Percentiles rank a stretch among this genome's conserved stretches.
phyloP scores from a whole-genome alignment of 495 filamentous ascomycete species.

The Apodospora peruviana region DNA sequence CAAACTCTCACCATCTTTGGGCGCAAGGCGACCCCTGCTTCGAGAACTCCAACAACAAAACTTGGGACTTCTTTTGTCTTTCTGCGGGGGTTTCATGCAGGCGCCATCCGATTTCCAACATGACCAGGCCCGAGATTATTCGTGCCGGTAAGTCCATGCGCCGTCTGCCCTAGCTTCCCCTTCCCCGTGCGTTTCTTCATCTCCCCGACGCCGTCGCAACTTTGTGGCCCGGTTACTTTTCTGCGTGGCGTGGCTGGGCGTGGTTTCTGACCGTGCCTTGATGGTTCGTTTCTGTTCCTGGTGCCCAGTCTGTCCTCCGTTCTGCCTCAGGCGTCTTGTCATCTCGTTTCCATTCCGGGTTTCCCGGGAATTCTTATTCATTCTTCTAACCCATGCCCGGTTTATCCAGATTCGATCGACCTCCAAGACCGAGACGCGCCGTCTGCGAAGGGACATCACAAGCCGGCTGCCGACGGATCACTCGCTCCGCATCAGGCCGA shows the following conservation, averaged over 20 bases:
- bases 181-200: slow-evolving; percentile 10
- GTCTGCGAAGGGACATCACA: slow-evolving; percentile 70
- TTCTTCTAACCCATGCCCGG: slow-evolving; percentile 16
- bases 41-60: not conserved
- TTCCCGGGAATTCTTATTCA: slow-evolving; percentile 5
- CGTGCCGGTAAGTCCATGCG: slow-evolving; percentile 58
- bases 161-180: slow-evolving; percentile 14
- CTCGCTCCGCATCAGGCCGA: slow-evolving; percentile 79
- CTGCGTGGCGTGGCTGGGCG: slow-evolving; percentile 13
- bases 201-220: not conserved
- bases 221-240: slow-evolving; percentile 11
- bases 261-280: too few relatives aligned
- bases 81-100: slow-evolving; percentile 15
- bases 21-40: slow-evolving; percentile 3
- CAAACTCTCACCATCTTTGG: not conserved
- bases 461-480: slow-evolving; percentile 42
- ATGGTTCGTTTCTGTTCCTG: too few relatives aligned
- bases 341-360: too few relatives aligned
- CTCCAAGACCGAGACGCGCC: slow-evolving; percentile 79
- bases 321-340: too few relatives aligned
- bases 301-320: too few relatives aligned
- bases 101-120: slow-evolving; percentile 33
- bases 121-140: slow-evolving; percentile 74
- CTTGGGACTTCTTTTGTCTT: slow-evolving; percentile 1
- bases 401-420: slow-evolving; percentile 79